A percentile compares a stretch with the other conserved stretches of the same genome.
Conservation (phyloP, 2,329 filamentous ascomycete species). For the Claviceps arundinis region DNA sequence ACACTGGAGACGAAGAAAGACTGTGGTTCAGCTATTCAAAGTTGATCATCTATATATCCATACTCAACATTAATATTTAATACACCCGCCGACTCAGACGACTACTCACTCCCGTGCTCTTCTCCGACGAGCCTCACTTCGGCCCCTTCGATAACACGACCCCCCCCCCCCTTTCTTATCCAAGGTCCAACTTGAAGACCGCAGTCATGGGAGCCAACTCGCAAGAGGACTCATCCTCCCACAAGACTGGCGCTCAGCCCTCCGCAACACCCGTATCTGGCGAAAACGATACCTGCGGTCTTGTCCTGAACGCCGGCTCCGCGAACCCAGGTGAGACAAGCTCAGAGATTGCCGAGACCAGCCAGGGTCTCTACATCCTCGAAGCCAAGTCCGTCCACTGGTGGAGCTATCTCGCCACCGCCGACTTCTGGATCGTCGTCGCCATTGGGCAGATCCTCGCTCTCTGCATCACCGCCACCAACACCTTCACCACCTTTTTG, state of each 20-base stretch:
- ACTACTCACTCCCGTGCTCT: neutral
- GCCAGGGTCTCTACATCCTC: constrained; percentile 39
- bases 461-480: constrained; percentile 82
- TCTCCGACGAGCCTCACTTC: neutral
- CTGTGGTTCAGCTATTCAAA: constrained; percentile 16
- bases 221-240: neutral
- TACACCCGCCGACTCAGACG: neutral
- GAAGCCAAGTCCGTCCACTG: constrained; percentile 41
- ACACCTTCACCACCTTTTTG: constrained; percentile 77
- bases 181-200: neutral
- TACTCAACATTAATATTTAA: neutral
- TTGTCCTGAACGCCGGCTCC: neutral
- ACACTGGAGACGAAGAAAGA: constrained; percentile 41
- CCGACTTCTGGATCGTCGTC: constrained; percentile 80
- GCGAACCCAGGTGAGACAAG: constrained; percentile 5
- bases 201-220: neutral
- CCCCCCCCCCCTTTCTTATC: too few species aligned
- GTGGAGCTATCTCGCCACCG: constrained; percentile 67
- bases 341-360: constrained; percentile 24
- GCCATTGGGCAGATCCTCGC: constrained; percentile 71
- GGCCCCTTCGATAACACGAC: neutral
- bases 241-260: constrained; percentile 10
- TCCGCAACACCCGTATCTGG: constrained; percentile 1
- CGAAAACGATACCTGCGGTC: constrained; percentile 8
- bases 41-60: neutral